These are phyloP conservation scores for Rhodotorula graminis DNA, from an alignment of 768 basidiomycete genomes.

Conservation along the genomic window DNA sequence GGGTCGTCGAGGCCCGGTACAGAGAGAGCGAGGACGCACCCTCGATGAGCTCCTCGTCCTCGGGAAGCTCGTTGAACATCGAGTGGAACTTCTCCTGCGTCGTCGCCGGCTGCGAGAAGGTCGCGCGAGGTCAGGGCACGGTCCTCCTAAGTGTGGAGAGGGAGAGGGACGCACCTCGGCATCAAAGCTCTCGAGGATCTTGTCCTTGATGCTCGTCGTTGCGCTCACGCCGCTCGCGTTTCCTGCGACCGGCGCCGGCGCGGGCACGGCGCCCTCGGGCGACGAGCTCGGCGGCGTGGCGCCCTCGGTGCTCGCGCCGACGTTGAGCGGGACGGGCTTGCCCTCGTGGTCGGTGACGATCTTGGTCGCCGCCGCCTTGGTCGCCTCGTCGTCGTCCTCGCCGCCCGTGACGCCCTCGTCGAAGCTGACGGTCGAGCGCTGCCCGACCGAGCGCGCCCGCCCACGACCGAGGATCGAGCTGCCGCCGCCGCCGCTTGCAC, in stretches of 20 bases:
- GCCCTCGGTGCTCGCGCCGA: not conserved
- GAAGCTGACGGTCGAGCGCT: not conserved
- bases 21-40: slow-evolving; percentile 54
- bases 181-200: slow-evolving; percentile 20
- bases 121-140: not conserved
- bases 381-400: not conserved
- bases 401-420: not conserved
- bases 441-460: slow-evolving; percentile 2
- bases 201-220: slow-evolving; percentile 30
- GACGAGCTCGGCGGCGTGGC: not conserved
- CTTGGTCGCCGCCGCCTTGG: not conserved
- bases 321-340: slow-evolving; percentile 11
- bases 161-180: slow-evolving; percentile 9
- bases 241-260: not conserved
- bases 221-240: slow-evolving; percentile 17
- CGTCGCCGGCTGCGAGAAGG: slow-evolving; percentile 11
- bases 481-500: slow-evolving; percentile 9
- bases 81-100: slow-evolving; percentile 92
- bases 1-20: not conserved
- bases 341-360: slow-evolving; percentile 27
- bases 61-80: slow-evolving; percentile 76
- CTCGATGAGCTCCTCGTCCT: slow-evolving; percentile 94
- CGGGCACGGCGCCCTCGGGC: not conserved
- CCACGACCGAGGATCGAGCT: not conserved
- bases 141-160: too few species aligned